Percentiles rank a stretch among this genome's conserved stretches.
Conservation (phyloP, 2,329 filamentous ascomycete genomes). For the Trichoderma sp. region DNA sequence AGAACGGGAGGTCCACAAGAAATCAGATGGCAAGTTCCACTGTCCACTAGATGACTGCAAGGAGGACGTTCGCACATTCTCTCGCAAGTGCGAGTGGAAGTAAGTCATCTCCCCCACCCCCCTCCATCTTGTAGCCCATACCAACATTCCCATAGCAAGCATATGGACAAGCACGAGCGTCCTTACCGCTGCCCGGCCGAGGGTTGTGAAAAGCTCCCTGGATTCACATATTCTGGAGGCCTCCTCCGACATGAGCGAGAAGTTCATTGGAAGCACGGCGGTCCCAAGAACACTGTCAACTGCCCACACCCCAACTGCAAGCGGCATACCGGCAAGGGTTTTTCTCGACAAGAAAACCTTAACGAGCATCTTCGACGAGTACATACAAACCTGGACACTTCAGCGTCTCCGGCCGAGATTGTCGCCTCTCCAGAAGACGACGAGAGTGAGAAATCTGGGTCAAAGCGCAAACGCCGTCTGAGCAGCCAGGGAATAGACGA, state of each 20-base stretch:
- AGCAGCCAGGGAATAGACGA: conserved; percentile 40
- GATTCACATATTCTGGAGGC: conserved; percentile 93
- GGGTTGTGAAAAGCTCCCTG: conserved; percentile 87
- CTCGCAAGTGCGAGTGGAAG: conserved; percentile 91
- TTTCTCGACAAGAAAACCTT: conserved; percentile 89
- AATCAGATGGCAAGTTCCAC: conserved; percentile 69
- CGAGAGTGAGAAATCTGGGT: conserved; percentile 43
- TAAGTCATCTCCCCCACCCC: conserved; percentile 47
- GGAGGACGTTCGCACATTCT: conserved; percentile 63
- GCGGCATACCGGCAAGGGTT: conserved; percentile 80
- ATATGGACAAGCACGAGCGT: conserved; percentile 97
- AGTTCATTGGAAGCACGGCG: conserved; percentile 86
- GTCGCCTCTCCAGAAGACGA: conserved; percentile 44
- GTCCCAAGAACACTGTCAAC: conserved; percentile 80
- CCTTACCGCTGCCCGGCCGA: conserved; percentile 81
- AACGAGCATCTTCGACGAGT: conserved; percentile 89
- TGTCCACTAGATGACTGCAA: conserved; percentile 70
- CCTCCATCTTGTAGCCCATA: not conserved
- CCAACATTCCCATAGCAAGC: conserved; percentile 62
- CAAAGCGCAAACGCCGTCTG: conserved; percentile 47
- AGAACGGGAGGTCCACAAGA: conserved; percentile 56
- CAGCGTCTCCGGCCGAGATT: conserved; percentile 32
- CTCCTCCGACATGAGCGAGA: conserved; percentile 87
- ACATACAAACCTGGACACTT: conserved; percentile 57
- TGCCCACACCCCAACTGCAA: conserved; percentile 88